Evolutionary conservation across 2,329 filamentous ascomycete species (phyloP), one percentile per base, ranked within the genome.

Genomic region (Paraconiothyrium brasiliense): DNA sequence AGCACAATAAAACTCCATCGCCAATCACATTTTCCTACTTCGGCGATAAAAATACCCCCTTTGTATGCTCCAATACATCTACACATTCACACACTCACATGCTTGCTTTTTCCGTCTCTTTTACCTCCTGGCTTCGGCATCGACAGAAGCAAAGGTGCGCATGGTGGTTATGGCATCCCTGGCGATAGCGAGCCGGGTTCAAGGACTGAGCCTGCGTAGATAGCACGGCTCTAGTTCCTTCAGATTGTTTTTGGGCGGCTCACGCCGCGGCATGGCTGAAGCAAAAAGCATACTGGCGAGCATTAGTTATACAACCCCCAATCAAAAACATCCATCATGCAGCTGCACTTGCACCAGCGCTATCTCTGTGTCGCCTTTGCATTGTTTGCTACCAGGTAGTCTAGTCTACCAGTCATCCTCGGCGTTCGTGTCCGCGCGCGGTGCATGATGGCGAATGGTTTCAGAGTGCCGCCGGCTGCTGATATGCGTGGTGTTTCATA

Each of bases 31-130:
- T 22, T 64, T 76, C 72, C 72, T 24, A 71, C 71, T 75, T 71
- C 62, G 59, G 71, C 70, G 75, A 74, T 72, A 69, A 71, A 76
- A 67, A 77, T 78, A 77, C 73, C 75, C 43, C 75, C n/a, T 76
- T 69, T 72, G 67, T 69, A 67, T 61, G 58, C 62, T 60, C 63
- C 27, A 30, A 30, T 6, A 30, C 27, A 30, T 30, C 6, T 6
- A 30, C 27, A 30, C 27, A 30, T 6, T 24, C 35, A 9, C 5
- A 41, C 20, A 11, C 35, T 46, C n/a, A n/a, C 2, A 57, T 50
- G 59, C 65, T 64, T 54, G 61, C 59, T 4, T n/a, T 22, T 57
- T 57, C 49, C 14, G 14, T 41, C 34, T 39, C 16, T 41, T 22
- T 56, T 22, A 20, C 54, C 46, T 43, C 22, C 34, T 58, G 34